Base-by-base conservation (phyloP, 352 stramenopile genomes). In the Thraustochytrium sp. region DNA sequence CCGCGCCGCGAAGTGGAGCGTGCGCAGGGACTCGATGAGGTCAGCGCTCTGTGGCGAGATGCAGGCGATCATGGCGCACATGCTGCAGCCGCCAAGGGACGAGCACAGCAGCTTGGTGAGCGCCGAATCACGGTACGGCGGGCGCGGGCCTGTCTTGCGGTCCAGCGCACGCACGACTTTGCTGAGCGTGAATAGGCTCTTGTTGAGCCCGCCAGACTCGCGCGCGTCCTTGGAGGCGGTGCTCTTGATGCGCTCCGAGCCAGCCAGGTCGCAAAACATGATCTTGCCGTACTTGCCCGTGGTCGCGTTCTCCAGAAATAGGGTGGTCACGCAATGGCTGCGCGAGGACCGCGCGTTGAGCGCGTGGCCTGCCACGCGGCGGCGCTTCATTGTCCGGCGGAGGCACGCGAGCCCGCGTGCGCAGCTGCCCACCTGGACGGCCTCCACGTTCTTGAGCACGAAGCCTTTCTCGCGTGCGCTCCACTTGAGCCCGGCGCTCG, bases 131-230 rank as follows among this genome's bases (percentile, higher is more conserved):
- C 85, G 59, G 48, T 86, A 87, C 2, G 85, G 85, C 13, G 59
- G 34, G 62, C 18, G 38, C n/a, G 36, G 13, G 29, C 59, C 59
- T 44, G 2, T 26, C 38, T 85, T 78, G 23, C 44, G 21, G n/a
- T 65, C 62, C 21, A 76, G 75, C 46, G 46, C 62, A 18, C 72
- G 53, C n/a, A 88, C 84, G 16, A 88, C 85, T 55, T 88, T 87
- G 31, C 85, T 85, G 21, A 88, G 65, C 38, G 84, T 73, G 2
- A 88, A 49, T 0, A 88, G 55, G 9, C 59, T 75, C 46, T 86
- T 86, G 61, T 88, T 88, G 56, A 88, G 87, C 3, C 51, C 49
- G 21, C 85, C 85, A 13, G 74, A 85, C 59, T 85, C 84, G 36
- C 31, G n/a, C 40, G 76, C 40, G 61, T 86, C 56, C 11, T 3